Base-by-base conservation (phyloP, 306 rosid species). In the Corylus avellana region DNA sequence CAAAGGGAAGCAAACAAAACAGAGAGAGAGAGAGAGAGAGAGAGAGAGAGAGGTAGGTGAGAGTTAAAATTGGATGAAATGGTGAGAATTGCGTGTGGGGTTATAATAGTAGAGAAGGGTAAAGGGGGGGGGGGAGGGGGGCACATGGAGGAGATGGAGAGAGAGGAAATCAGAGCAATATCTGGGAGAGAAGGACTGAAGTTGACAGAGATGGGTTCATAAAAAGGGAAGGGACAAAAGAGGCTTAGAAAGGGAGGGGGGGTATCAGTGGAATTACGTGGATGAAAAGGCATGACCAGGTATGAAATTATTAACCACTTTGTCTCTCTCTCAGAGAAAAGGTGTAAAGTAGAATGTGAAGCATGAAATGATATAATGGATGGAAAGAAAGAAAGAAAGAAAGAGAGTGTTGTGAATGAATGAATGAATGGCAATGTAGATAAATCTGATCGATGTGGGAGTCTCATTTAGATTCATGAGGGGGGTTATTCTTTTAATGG, bases 181-280 rank as follows among this genome's bases (percentile, higher is more conserved):
- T 92, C 93, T 90, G 97, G 77, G 84, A 84, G 95, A 92, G 95
- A 86, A 86, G 91, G 97, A 93, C 92, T 89, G 97, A 91, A 86
- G 89, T 78, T 86, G 97, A 89, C 92, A 92, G 89, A 88, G 85
- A 42, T 74, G 74, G 70, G 89, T 84, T 89, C 94, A 84, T 87
- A 88, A 85, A 91, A 90, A 85, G 89, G 93, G 87, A 82, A 90
- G 99, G 98, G 96, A 96, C 97, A 91, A 90, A 90, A 90, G 86
- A 91, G 92, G 81, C 77, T 89, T 85, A 77, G 91, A 92, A 90
- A 93, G 91, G 86, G 85, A 81, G 86, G 79, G 86, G 79, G 84
- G 84, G 88, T 77, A 85, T 81, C 78, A 76, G 20, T 79, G 79
- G 77, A 82, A 77, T 85, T 89, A 84, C 89, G 75, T 86, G 85